Evolutionary conservation across 345 rosid species (phyloP).

Genomic region (Lumnitzera littorea): DNA sequence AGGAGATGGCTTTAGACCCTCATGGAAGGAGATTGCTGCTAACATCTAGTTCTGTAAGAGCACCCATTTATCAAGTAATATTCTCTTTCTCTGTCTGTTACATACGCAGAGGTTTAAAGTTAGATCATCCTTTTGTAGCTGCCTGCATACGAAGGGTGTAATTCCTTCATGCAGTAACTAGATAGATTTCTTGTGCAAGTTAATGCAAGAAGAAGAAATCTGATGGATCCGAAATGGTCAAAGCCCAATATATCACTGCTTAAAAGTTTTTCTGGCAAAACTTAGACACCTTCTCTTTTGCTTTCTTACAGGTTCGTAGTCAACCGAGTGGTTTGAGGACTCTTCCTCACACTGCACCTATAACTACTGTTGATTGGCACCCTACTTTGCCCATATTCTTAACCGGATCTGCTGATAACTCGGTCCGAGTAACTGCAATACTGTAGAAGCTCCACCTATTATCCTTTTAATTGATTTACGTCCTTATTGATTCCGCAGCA

Average conservation of each 20-base stretch:
- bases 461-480: neutral
- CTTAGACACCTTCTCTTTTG: neutral
- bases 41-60: conserved; percentile 50
- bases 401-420: conserved; percentile 68
- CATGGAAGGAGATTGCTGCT: conserved; percentile 40
- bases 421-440: conserved; percentile 52
- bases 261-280: neutral
- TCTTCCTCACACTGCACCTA: conserved; percentile 53
- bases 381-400: conserved; percentile 59
- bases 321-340: conserved; percentile 38
- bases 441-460: conserved; percentile 11
- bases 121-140: too few relatives aligned
- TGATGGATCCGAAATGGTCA: too few relatives aligned
- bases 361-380: conserved; percentile 73
- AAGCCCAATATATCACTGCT: too few relatives aligned
- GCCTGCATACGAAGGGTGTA: too few relatives aligned
- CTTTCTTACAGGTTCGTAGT: conserved; percentile 35
- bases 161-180: too few relatives aligned
- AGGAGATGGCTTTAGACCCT: conserved; percentile 65
- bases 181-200: too few relatives aligned
- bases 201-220: too few relatives aligned
- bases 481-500: too few relatives aligned
- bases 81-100: conserved; percentile 1
- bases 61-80: conserved; percentile 55
- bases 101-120: neutral